Conservation (phyloP, 2,329 filamentous ascomycete genomes). For the Aspergillus felis region DNA sequence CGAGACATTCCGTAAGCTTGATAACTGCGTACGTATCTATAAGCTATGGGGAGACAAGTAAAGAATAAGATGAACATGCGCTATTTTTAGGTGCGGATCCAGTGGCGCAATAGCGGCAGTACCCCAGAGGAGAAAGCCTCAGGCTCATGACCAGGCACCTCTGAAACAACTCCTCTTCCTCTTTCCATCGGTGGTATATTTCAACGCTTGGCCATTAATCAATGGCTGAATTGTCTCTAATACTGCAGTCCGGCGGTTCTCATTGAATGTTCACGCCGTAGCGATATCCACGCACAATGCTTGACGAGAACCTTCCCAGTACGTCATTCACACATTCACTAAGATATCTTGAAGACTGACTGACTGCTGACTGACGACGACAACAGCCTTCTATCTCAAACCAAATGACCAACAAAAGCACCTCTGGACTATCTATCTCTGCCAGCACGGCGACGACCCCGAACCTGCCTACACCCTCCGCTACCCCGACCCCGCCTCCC, state of each 20-base stretch:
- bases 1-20: background rate
- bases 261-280: background rate
- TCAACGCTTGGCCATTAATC: background rate
- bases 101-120: background rate
- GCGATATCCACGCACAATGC: slow-evolving; percentile 52
- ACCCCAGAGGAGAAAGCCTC: background rate
- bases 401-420: slow-evolving; percentile 44
- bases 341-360: no score
- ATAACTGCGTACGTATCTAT: no score
- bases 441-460: slow-evolving; percentile 76
- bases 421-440: slow-evolving; percentile 41
- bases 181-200: background rate
- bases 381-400: slow-evolving; percentile 57
- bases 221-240: background rate
- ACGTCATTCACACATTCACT: slow-evolving; percentile 9
- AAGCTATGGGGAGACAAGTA: no score
- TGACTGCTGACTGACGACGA: slow-evolving; percentile 7
- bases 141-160: background rate
- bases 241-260: background rate
- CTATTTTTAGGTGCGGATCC: background rate
- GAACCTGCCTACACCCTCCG: slow-evolving; percentile 75
- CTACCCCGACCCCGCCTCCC: slow-evolving; percentile 66
- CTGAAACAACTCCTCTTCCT: background rate
- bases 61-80: no score
- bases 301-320: slow-evolving; percentile 91